These are phyloP conservation scores for Hortaea werneckii DNA, from an alignment of 2,329 filamentous ascomycete genomes.

Conservation along the genomic window DNA sequence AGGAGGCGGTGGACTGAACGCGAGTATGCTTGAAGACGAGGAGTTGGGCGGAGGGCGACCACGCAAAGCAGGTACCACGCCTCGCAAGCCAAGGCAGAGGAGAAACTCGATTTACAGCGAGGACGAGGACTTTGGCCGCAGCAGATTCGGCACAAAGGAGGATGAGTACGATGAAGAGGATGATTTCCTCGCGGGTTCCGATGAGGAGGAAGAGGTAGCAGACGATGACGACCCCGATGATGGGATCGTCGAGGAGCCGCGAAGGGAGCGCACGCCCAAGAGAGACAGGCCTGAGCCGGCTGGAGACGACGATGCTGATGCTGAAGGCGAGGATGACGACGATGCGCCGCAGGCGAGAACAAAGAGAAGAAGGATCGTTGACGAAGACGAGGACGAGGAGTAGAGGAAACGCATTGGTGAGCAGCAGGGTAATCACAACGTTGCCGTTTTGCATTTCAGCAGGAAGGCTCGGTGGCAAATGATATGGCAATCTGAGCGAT, in stretches of 20 bases:
- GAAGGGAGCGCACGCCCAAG: slow-evolving; percentile 29
- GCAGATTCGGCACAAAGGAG: slow-evolving; percentile 49
- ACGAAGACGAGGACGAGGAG: slow-evolving; percentile 36
- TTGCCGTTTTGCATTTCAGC: too few species aligned
- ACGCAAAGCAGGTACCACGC: slow-evolving; percentile 24
- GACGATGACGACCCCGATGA: slow-evolving; percentile 47
- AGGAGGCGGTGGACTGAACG: slow-evolving; percentile 50
- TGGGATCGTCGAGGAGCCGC: slow-evolving; percentile 29
- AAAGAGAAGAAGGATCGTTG: slow-evolving; percentile 37
- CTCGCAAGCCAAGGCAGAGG: slow-evolving; percentile 19
- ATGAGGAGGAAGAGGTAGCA: slow-evolving; percentile 54
- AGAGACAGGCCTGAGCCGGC: slow-evolving; percentile 17
- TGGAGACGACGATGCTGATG: slow-evolving; percentile 26
- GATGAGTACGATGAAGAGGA: slow-evolving; percentile 74
- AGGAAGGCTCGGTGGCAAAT: too few species aligned
- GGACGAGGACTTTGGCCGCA: slow-evolving; percentile 66
- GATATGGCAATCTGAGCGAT: too few species aligned
- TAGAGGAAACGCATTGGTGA: not conserved
- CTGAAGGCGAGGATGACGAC: slow-evolving; percentile 23
- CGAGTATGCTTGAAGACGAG: slow-evolving; percentile 59
- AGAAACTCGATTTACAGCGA: slow-evolving; percentile 48
- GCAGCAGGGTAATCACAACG: too few species aligned
- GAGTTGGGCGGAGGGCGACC: slow-evolving; percentile 14
- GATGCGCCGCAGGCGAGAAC: slow-evolving; percentile 21
- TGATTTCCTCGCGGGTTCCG: slow-evolving; percentile 66